These are phyloP conservation scores for Marasmius tenuissimus DNA, from an alignment of 1,284 basidiomycete species.

Conservation along the genomic window DNA sequence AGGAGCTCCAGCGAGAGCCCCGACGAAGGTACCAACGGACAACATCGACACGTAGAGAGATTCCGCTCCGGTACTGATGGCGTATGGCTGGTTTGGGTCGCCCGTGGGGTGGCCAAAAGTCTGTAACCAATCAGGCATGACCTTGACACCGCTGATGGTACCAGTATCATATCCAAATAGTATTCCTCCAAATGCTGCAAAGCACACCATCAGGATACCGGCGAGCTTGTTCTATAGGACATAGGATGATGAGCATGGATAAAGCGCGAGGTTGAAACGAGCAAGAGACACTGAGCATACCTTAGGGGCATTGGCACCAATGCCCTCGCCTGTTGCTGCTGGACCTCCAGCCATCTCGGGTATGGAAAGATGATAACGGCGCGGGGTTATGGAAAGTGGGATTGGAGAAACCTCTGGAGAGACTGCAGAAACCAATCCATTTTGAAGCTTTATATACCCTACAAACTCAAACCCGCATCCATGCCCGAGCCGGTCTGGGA, in stretches of 20 bases:
- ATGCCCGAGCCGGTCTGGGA: too few relatives aligned
- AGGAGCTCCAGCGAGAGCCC: slow-evolving; percentile 50
- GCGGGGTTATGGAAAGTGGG: background rate
- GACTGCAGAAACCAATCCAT: too few relatives aligned
- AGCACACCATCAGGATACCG: slow-evolving; percentile 58
- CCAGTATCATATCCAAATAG: slow-evolving; percentile 80
- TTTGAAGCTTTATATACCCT: too few relatives aligned
- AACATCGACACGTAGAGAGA: slow-evolving; percentile 73
- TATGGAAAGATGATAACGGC: background rate
- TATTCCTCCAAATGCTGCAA: slow-evolving; percentile 87
- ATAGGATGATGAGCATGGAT: background rate
- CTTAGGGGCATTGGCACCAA: slow-evolving; percentile 44
- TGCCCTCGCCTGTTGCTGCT: slow-evolving; percentile 39
- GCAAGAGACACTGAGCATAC: slow-evolving; percentile 14
- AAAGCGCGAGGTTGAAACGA: background rate
- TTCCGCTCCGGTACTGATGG: slow-evolving; percentile 48
- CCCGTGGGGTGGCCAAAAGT: slow-evolving; percentile 46
- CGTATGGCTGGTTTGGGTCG: slow-evolving; percentile 28
- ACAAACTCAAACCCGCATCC: too few relatives aligned
- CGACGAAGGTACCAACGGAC: slow-evolving; percentile 73
- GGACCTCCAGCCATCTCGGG: slow-evolving; percentile 55
- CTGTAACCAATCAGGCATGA: slow-evolving; percentile 48
- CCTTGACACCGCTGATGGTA: slow-evolving; percentile 71
- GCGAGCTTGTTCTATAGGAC: slow-evolving; percentile 44
- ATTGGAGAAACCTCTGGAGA: background rate